A percentile compares a stretch with the other conserved stretches of the same genome.
phyloP scores from a whole-genome alignment of 805 yeast species.

The Kuraishia ogatae region DNA sequence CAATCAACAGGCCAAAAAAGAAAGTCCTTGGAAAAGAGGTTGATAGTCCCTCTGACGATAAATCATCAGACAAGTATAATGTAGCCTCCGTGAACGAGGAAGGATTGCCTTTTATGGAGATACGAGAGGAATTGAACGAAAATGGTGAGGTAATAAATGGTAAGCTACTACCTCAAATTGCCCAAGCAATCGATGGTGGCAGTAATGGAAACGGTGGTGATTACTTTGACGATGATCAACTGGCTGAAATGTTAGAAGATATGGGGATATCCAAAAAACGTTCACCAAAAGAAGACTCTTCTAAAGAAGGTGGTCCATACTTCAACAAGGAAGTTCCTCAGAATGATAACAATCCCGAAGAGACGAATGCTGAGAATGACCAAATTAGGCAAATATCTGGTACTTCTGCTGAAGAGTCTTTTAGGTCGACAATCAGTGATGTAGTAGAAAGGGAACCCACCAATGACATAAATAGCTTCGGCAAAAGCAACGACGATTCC shows the following conservation, averaged over 20 bases:
- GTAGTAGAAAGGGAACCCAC: no score
- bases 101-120: constrained; percentile 60
- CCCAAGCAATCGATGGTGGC: constrained; percentile 11
- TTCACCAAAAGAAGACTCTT: background rate
- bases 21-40: background rate
- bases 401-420: no score
- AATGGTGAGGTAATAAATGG: constrained; percentile 55
- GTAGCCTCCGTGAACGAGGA: constrained; percentile 26
- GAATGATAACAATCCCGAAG: background rate
- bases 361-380: background rate
- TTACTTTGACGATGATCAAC: constrained; percentile 19
- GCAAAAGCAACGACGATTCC: background rate
- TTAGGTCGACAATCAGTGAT: background rate
- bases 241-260: constrained; percentile 23
- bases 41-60: background rate
- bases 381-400: no score
- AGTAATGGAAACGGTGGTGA: constrained; percentile 6
- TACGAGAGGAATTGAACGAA: constrained; percentile 73
- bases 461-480: no score
- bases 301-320: background rate
- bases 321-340: background rate
- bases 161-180: constrained; percentile 27
- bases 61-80: background rate
- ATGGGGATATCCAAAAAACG: constrained; percentile 18
- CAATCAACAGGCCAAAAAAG: background rate